Base-by-base conservation (phyloP, 2,329 filamentous ascomycete species). In the Aspergillus quadricinctus region DNA sequence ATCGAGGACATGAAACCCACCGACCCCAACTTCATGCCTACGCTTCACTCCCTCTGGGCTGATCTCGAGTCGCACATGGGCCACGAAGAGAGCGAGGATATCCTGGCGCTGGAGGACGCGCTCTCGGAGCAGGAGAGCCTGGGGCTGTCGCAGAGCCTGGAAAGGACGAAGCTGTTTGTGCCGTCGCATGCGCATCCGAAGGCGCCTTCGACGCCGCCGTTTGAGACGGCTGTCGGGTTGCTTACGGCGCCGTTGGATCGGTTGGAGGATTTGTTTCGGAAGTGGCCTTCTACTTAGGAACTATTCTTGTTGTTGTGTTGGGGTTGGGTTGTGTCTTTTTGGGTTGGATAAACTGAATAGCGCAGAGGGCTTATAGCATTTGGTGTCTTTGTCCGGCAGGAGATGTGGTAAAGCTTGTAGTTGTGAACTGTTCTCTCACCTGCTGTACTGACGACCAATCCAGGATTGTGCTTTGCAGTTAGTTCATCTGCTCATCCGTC, bases 231-330 rank as follows among this genome's bases (percentile, higher is more conserved):
- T 0, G 77, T 76, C 57, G 83, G 80, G 0, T 61, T 87, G 19
- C 57, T 87, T 69, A 72, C 80, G 0, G 81, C 83, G 14, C 83
- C 83, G 0, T 71, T 87, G 19, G 84, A 86, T 66, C 77, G 76
- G 52, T 57, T 87, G 27, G 72, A 72, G 23, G 83, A 87, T 68
- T 55, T 83, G 31, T 83, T 85, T 63, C 69, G 79, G 35, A 82
- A 80, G 66, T 87, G 84, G 61, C 81, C 81, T 28, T 1, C 8
- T 11, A 43, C 11, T 21, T 11, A 46, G 43, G 14, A 17, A 35
- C 5, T 35, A 2, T 14, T 17, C 2, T 7, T 35, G 31, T 7
- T 6, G 11, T 10, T 31, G 14, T 6, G 31, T 14, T 7, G 2
- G 31, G 2, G 14, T 11, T 31, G 23, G 23, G 2, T 23, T 23